phyloP scores from a whole-genome alignment of 139 green algal genomes.

The Closterium sp. region DNA sequence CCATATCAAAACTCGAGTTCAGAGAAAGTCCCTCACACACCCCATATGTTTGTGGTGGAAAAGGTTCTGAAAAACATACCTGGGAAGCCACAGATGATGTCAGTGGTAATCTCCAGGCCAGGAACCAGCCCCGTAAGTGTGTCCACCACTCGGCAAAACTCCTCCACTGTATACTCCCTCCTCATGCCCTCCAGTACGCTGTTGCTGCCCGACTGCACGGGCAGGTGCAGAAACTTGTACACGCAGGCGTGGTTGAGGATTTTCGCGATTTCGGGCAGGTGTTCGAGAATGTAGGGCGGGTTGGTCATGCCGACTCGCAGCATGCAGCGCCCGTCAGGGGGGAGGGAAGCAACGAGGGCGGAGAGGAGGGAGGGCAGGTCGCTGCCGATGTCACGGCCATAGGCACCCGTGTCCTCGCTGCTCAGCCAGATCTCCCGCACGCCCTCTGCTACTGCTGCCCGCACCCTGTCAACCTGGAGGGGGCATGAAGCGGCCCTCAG shows the following conservation, averaged over 20 bases:
- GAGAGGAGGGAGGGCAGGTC: constrained; percentile 72
- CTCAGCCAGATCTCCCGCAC: constrained; percentile 86
- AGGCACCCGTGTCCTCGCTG: constrained; percentile 88
- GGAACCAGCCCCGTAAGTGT: constrained; percentile 69
- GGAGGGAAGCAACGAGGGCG: constrained; percentile 68
- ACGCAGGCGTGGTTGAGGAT: constrained; percentile 69
- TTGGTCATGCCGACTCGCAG: constrained; percentile 93
- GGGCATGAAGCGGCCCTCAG: constrained; percentile 69
- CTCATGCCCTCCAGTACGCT: constrained; percentile 84
- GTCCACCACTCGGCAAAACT: constrained; percentile 68
- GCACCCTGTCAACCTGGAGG: constrained; percentile 21
- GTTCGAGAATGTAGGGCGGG: constrained; percentile 89
- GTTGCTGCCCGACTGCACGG: constrained; percentile 82
- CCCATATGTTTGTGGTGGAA: not conserved
- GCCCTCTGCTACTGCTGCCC: constrained; percentile 65
- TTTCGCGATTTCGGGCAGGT: constrained; percentile 68
- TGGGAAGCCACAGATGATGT: constrained; percentile 83
- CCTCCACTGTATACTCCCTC: constrained; percentile 82
- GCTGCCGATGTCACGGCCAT: constrained; percentile 79
- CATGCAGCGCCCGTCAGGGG: constrained; percentile 73
- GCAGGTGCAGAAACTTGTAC: constrained; percentile 89
- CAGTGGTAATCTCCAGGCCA: constrained; percentile 82
- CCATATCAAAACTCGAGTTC: too few species aligned
- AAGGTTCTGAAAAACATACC: not conserved
- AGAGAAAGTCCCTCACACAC: too few species aligned